These are phyloP conservation scores for Macrolepiota dolichaula DNA, from an alignment of 768 basidiomycete species.

Conservation along the genomic window DNA sequence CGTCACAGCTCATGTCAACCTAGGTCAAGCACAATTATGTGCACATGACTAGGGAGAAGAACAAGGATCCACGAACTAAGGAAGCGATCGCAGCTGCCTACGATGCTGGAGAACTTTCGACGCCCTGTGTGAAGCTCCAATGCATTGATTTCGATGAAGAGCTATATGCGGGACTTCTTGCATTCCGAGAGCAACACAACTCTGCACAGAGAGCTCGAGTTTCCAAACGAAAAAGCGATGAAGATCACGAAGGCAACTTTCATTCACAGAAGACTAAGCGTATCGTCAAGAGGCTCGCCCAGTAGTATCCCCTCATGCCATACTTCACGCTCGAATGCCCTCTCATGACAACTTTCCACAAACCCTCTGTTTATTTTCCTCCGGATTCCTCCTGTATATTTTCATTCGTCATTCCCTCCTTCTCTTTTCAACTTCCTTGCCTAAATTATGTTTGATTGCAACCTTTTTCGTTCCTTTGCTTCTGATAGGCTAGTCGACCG, in stretches of 20 bases:
- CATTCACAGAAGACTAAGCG: slow-evolving; percentile 2
- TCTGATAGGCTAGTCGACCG: not conserved
- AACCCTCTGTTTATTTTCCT: too few species aligned
- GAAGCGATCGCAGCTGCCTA: slow-evolving; percentile 40
- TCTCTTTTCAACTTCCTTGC: not conserved
- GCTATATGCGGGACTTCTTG: slow-evolving; percentile 29
- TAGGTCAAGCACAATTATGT: slow-evolving; percentile 34
- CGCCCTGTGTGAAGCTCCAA: slow-evolving; percentile 47
- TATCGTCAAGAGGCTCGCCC: not conserved
- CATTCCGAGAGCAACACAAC: not conserved
- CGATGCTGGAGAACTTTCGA: slow-evolving; percentile 35
- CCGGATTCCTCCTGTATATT: not conserved
- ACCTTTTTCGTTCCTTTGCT: not conserved
- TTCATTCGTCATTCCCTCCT: not conserved
- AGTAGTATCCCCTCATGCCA: not conserved
- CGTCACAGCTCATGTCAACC: not conserved
- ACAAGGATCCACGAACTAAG: slow-evolving; percentile 27
- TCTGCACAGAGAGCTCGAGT: not conserved
- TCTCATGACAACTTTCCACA: not conserved
- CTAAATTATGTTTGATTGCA: slow-evolving; percentile 3
- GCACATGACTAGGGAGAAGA: slow-evolving; percentile 36
- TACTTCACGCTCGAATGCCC: not conserved
- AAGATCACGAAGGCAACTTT: not conserved
- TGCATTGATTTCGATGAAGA: slow-evolving; percentile 42
- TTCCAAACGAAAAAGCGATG: slow-evolving; percentile 1